Conservation (phyloP, 768 basidiomycete genomes). For the Suillus subluteus region DNA sequence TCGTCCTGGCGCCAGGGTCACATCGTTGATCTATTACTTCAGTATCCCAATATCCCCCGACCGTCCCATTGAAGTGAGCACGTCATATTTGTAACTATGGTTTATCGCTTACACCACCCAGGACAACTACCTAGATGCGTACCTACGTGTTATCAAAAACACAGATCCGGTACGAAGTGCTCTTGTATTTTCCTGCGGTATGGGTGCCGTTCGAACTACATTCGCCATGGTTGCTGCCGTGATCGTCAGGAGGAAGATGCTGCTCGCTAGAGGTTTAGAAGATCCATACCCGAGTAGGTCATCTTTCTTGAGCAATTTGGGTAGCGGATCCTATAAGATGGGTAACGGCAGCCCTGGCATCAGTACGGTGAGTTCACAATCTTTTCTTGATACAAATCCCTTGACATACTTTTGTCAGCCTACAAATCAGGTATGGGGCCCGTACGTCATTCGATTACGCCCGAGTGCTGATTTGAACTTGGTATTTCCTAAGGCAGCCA, state of each 20-base stretch:
- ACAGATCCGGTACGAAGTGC: slow-evolving; percentile 82
- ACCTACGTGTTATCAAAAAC: slow-evolving; percentile 76
- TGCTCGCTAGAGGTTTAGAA: slow-evolving; percentile 59
- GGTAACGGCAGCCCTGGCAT: slow-evolving; percentile 39
- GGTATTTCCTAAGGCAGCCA: slow-evolving; percentile 37
- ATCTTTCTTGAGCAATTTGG: slow-evolving; percentile 18
- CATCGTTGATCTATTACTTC: slow-evolving; percentile 11
- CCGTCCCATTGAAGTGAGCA: slow-evolving; percentile 80
- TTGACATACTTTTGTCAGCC: slow-evolving; percentile 22
- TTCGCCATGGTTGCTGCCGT: slow-evolving; percentile 97
- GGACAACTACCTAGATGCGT: slow-evolving; percentile 97
- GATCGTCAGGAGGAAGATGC: slow-evolving; percentile 79
- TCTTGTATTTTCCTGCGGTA: slow-evolving; percentile 94
- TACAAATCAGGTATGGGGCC: slow-evolving; percentile 32
- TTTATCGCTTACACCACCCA: slow-evolving; percentile 27
- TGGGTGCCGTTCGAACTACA: slow-evolving; percentile 95
- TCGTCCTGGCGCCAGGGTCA: neutral
- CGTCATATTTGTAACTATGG: slow-evolving; percentile 2
- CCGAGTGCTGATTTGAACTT: slow-evolving; percentile 22
- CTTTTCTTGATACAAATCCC: neutral
- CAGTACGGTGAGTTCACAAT: slow-evolving; percentile 48
- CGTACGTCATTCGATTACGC: neutral
- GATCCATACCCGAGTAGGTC: slow-evolving; percentile 74
- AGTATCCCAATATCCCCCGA: slow-evolving; percentile 96
- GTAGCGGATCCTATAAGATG: slow-evolving; percentile 18